phyloP scores from a whole-genome alignment of 1,284 basidiomycete species.

The Ganoderma multipileum region DNA sequence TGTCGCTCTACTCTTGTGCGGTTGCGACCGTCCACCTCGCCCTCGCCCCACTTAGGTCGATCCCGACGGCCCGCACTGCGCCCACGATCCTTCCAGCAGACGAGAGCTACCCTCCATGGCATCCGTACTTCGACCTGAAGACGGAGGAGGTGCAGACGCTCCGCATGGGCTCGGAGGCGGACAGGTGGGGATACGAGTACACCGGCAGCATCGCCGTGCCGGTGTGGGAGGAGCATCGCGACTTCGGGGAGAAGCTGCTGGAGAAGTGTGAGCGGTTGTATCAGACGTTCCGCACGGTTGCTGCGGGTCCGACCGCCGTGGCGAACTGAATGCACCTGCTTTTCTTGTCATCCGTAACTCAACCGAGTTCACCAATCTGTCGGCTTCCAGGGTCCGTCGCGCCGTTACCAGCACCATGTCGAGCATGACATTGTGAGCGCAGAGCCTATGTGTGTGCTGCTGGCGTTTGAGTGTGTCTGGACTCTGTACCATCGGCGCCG shows the following conservation, averaged over 20 bases:
- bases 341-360: too few species aligned
- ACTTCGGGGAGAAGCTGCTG: slow-evolving; percentile 54
- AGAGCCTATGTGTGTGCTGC: too few species aligned
- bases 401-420: too few species aligned
- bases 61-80: slow-evolving; percentile 40
- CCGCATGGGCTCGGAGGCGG: slow-evolving; percentile 61
- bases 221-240: slow-evolving; percentile 56
- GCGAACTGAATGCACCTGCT: too few species aligned
- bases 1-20: slow-evolving; percentile 66
- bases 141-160: slow-evolving; percentile 40
- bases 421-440: too few species aligned
- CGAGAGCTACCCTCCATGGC: slow-evolving; percentile 25
- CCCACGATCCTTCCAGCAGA: slow-evolving; percentile 22
- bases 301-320: too few species aligned
- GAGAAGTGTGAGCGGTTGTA: slow-evolving; percentile 56
- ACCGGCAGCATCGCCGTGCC: slow-evolving; percentile 57
- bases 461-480: too few species aligned
- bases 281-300: slow-evolving; percentile 22
- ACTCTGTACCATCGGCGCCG: too few species aligned
- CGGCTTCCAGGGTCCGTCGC: too few species aligned
- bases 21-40: slow-evolving; percentile 61
- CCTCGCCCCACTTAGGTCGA: slow-evolving; percentile 56
- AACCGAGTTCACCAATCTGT: too few species aligned
- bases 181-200: slow-evolving; percentile 58
- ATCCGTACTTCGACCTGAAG: slow-evolving; percentile 17